Evolutionary conservation across 352 stramenopile genomes (phyloP).

Genomic region (Phytophthora crassamura): DNA sequence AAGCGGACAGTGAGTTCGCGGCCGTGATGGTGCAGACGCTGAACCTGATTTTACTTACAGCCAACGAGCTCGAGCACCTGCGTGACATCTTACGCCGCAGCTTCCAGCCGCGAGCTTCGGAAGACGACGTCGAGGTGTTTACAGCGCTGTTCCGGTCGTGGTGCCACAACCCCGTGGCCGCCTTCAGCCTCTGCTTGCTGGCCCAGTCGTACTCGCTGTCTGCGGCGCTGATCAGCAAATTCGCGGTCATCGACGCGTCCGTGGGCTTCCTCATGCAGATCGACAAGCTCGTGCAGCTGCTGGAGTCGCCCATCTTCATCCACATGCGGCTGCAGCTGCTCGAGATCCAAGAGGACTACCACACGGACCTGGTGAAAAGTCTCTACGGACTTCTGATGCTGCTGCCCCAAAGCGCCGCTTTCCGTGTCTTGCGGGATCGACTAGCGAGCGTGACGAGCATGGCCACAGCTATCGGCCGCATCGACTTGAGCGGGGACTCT

Average conservation of each 20-base stretch:
- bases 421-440: slow-evolving; percentile 83
- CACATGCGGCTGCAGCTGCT: slow-evolving; percentile 98
- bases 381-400: slow-evolving; percentile 98
- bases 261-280: slow-evolving; percentile 99
- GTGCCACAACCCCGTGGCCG: slow-evolving; percentile 98
- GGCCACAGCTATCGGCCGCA: slow-evolving; percentile 82
- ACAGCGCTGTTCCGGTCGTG: slow-evolving; percentile 92
- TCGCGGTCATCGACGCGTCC: slow-evolving; percentile 97
- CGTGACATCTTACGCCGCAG: slow-evolving; percentile 81
- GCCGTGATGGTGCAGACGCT: slow-evolving; percentile 99
- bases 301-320: slow-evolving; percentile 99
- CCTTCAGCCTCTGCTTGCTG: slow-evolving; percentile 98
- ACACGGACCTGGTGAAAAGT: slow-evolving; percentile 96
- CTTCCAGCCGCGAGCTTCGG: slow-evolving; percentile 70
- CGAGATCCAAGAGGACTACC: slow-evolving; percentile 95
- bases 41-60: slow-evolving; percentile 99
- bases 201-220: slow-evolving; percentile 98
- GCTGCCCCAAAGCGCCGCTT: slow-evolving; percentile 93
- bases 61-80: slow-evolving; percentile 95
- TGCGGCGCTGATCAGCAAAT: slow-evolving; percentile 95
- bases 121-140: slow-evolving; percentile 86
- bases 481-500: slow-evolving; percentile 58
- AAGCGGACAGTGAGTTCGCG: slow-evolving; percentile 94
- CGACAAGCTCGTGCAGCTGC: slow-evolving; percentile 99
- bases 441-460: slow-evolving; percentile 89